These are phyloP conservation scores for Kwoniella heveanensis DNA, from an alignment of 768 basidiomycete genomes.

Conservation along the genomic window DNA sequence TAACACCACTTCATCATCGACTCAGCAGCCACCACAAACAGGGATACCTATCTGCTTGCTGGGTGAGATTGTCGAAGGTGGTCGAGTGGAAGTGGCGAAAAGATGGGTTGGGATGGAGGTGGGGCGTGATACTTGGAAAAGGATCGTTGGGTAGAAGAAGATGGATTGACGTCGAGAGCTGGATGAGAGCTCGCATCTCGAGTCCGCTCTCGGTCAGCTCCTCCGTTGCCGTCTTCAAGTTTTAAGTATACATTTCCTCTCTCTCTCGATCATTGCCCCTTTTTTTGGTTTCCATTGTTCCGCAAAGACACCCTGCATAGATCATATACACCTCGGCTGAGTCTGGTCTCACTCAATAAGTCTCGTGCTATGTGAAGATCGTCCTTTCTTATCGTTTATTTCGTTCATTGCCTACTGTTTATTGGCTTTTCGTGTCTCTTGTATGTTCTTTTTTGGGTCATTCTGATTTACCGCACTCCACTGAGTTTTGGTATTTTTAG, in stretches of 20 bases:
- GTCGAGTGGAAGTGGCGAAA: constrained; percentile 30
- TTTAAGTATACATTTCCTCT: no score
- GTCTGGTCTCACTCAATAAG: background rate
- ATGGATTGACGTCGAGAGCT: no score
- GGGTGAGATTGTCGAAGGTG: constrained; percentile 44
- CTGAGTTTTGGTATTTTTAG: no score
- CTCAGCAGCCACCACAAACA: background rate
- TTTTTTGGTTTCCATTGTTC: background rate
- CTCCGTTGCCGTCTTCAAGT: no score
- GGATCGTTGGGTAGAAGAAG: constrained; percentile 33
- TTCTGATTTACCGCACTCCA: no score
- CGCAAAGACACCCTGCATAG: constrained; percentile 6
- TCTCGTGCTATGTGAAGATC: no score
- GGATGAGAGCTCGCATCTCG: no score
- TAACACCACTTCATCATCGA: background rate
- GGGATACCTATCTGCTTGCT: constrained; percentile 22
- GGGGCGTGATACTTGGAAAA: constrained; percentile 41
- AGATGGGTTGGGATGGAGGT: constrained; percentile 33
- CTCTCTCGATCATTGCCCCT: background rate
- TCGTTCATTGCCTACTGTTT: no score
- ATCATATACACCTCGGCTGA: constrained; percentile 1
- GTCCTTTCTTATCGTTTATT: background rate
- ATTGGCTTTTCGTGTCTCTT: no score
- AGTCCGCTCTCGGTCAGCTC: no score
- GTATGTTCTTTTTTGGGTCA: no score